Conservation (phyloP, 2,329 filamentous ascomycete genomes). For the Tolypocladium pustulatum region DNA sequence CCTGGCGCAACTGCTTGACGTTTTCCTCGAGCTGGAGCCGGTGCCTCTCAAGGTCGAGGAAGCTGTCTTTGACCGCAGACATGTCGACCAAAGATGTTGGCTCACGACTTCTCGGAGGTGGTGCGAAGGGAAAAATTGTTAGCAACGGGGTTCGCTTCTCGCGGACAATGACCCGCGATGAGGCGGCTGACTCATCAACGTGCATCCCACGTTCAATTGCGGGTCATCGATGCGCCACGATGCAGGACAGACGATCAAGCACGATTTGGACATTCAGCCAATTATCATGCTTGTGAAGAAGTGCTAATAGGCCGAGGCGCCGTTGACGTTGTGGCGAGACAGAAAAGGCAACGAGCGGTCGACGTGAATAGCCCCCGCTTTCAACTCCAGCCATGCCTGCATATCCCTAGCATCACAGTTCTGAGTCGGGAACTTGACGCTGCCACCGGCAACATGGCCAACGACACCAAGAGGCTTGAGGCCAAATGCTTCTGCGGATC, state of each 20-base stretch:
- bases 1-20: conserved; percentile 57
- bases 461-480: conserved; percentile 23
- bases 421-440: background rate
- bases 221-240: background rate
- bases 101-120: background rate
- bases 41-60: conserved; percentile 65
- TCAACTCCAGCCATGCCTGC: background rate
- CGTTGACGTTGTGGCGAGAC: background rate
- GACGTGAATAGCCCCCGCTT: background rate
- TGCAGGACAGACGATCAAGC: background rate
- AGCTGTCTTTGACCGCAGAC: conserved; percentile 34
- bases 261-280: background rate
- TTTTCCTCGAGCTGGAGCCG: conserved; percentile 66
- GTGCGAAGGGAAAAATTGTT: background rate
- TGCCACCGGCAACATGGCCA: conserved; percentile 7
- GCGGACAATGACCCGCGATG: background rate
- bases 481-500: conserved; percentile 35
- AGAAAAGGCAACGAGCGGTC: background rate
- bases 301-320: background rate
- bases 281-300: background rate
- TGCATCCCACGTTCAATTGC: background rate
- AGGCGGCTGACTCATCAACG: background rate
- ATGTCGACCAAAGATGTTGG: conserved; percentile 17
- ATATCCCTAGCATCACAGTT: background rate
- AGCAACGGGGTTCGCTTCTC: background rate